These are phyloP conservation scores for Lasiodiplodia hormozganensis DNA, from an alignment of 2,329 filamentous ascomycete genomes.

Conservation along the genomic window DNA sequence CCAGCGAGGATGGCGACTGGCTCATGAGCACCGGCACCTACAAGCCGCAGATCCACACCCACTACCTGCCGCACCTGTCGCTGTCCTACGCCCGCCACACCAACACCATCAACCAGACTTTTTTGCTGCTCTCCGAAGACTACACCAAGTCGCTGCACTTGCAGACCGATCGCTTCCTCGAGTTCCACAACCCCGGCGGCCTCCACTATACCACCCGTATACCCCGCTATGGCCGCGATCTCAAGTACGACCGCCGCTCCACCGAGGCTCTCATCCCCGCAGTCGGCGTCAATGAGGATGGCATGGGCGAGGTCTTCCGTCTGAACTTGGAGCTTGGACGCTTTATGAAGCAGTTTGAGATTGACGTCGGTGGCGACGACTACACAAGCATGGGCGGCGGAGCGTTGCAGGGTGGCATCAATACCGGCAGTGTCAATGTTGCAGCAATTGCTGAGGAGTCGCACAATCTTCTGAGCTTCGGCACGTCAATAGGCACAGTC, in stretches of 20 bases:
- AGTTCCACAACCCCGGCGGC: slow-evolving; percentile 90
- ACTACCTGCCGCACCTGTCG: slow-evolving; percentile 90
- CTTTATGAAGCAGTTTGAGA: slow-evolving; percentile 92
- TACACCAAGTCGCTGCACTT: slow-evolving; percentile 86
- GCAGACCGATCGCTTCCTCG: slow-evolving; percentile 87
- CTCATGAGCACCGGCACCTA: slow-evolving; percentile 89
- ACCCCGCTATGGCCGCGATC: slow-evolving; percentile 88
- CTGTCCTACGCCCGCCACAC: slow-evolving; percentile 95
- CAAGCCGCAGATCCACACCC: slow-evolving; percentile 90
- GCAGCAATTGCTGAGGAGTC: slow-evolving; percentile 86
- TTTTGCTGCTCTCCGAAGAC: slow-evolving; percentile 85
- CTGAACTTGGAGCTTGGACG: slow-evolving; percentile 90
- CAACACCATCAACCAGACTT: slow-evolving; percentile 87
- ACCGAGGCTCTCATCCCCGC: slow-evolving; percentile 87
- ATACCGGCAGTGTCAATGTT: slow-evolving; percentile 84
- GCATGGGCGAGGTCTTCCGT: slow-evolving; percentile 89
- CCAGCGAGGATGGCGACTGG: slow-evolving; percentile 97
- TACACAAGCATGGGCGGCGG: slow-evolving; percentile 69
- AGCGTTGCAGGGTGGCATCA: slow-evolving; percentile 84
- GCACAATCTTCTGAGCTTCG: slow-evolving; percentile 91
- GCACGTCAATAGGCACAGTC: slow-evolving; percentile 92
- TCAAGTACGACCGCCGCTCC: slow-evolving; percentile 81
- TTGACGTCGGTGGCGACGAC: slow-evolving; percentile 89
- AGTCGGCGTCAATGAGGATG: slow-evolving; percentile 85
- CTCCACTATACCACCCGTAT: slow-evolving; percentile 89